Percentiles rank a stretch among this genome's conserved stretches.
phyloP scores from a whole-genome alignment of 2,329 filamentous ascomycete genomes.

The Diaporthe humulicola region DNA sequence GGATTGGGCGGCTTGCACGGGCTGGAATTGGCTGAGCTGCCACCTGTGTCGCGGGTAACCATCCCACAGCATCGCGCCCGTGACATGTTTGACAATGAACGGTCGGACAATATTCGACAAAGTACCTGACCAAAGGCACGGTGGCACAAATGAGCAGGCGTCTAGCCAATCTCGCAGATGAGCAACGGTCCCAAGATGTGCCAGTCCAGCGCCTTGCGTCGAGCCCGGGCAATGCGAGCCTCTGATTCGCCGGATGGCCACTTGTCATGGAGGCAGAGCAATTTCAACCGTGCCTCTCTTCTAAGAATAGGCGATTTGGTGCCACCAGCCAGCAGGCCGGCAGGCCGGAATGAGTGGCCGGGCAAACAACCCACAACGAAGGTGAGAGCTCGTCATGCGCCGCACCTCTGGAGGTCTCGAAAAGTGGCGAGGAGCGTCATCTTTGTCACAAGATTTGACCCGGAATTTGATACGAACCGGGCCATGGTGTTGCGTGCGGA shows the following conservation, averaged over 20 bases:
- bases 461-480: not conserved
- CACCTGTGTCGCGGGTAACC: constrained; percentile 32
- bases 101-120: constrained; percentile 32
- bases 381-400: constrained; percentile 5
- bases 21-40: constrained; percentile 22
- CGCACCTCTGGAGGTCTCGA: constrained; percentile 7
- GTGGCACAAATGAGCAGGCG: constrained; percentile 42
- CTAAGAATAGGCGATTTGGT: constrained; percentile 37
- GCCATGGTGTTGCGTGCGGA: not conserved
- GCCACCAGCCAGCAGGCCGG: constrained; percentile 23
- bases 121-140: constrained; percentile 38
- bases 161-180: constrained; percentile 30
- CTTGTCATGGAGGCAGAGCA: constrained; percentile 17
- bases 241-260: constrained; percentile 28
- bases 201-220: constrained; percentile 32
- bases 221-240: constrained; percentile 13
- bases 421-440: constrained; percentile 24
- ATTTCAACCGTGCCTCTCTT: constrained; percentile 22
- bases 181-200: constrained; percentile 20
- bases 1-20: constrained; percentile 30
- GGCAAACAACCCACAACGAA: constrained; percentile 24
- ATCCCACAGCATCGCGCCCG: constrained; percentile 36
- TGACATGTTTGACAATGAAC: constrained; percentile 41
- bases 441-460: constrained; percentile 17
- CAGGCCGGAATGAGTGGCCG: constrained; percentile 26